phyloP scores from a whole-genome alignment of 768 basidiomycete species.

The Suillus paluster region DNA sequence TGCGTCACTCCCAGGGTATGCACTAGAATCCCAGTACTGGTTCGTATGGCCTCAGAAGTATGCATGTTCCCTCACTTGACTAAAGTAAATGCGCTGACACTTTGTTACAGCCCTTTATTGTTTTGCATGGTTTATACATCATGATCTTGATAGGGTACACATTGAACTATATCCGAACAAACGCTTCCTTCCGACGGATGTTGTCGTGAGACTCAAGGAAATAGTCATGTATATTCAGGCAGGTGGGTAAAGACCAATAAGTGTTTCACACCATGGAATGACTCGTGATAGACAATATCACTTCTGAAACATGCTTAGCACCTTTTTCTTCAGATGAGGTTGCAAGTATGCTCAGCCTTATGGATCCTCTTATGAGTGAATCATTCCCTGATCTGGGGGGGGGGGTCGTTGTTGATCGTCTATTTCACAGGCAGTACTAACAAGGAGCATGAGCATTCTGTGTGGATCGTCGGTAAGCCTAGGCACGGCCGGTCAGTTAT shows the following conservation, averaged over 20 bases:
- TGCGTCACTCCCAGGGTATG: constrained; percentile 15
- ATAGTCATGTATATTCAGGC: constrained; percentile 1
- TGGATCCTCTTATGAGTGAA: constrained; percentile 38
- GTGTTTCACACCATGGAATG: not conserved
- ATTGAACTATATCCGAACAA: constrained; percentile 13
- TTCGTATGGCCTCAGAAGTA: constrained; percentile 4
- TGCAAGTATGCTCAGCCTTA: constrained; percentile 37
- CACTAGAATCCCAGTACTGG: constrained; percentile 34
- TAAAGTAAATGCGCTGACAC: not conserved
- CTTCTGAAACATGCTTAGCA: constrained; percentile 42
- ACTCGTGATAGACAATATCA: constrained; percentile 37
- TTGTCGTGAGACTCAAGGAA: constrained; percentile 10
- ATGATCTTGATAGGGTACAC: not conserved
- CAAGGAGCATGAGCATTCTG: constrained; percentile 3
- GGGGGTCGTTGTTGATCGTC: not conserved
- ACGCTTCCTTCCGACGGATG: constrained; percentile 23
- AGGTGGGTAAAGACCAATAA: constrained; percentile 1
- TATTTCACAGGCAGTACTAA: not conserved
- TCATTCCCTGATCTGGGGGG: not conserved
- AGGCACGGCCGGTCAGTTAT: not conserved
- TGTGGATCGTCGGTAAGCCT: constrained; percentile 2
- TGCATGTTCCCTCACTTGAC: not conserved
- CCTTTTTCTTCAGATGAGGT: constrained; percentile 41
- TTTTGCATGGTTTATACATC: too few relatives aligned
- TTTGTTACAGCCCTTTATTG: not conserved